A percentile compares a stretch with the other conserved stretches of the same genome.
These are phyloP conservation scores for Geotrichum phurueaensis DNA, from an alignment of 1,139 yeast species.

Conservation along the genomic window DNA sequence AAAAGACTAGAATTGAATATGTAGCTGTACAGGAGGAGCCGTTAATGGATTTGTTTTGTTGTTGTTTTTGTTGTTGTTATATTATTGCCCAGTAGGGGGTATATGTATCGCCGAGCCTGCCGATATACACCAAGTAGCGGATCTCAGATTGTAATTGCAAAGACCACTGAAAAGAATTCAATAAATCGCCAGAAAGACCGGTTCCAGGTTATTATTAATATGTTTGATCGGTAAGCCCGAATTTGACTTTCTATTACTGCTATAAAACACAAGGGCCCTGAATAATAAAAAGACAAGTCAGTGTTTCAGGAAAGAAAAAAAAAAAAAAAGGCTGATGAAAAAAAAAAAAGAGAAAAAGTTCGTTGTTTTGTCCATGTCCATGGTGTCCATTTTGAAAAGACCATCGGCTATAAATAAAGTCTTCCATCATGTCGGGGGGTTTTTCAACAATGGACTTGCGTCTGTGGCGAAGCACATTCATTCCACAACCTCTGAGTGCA, in stretches of 20 bases:
- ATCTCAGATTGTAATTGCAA: background rate
- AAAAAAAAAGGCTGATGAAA: background rate
- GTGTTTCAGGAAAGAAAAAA: background rate
- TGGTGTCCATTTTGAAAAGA: background rate
- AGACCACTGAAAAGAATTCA: background rate
- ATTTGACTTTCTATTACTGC: too few species aligned
- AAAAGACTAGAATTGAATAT: background rate
- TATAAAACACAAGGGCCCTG: background rate
- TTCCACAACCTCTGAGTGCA: too few species aligned
- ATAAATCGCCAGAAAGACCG: too few species aligned
- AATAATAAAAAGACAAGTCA: background rate
- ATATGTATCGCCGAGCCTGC: constrained; percentile 24
- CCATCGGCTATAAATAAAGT: background rate
- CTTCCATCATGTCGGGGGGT: background rate
- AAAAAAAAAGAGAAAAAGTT: background rate
- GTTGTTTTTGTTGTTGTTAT: background rate
- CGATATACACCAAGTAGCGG: too few species aligned
- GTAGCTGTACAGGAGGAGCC: background rate
- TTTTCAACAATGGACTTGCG: background rate
- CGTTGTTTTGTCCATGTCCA: too few species aligned
- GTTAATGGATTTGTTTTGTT: background rate
- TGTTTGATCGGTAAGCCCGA: too few species aligned
- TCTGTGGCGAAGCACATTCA: background rate
- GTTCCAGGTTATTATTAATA: too few species aligned
- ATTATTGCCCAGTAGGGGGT: background rate